These are phyloP conservation scores for Neurospora sp. DNA, from an alignment of 2,329 filamentous ascomycete genomes.

Conservation along the genomic window DNA sequence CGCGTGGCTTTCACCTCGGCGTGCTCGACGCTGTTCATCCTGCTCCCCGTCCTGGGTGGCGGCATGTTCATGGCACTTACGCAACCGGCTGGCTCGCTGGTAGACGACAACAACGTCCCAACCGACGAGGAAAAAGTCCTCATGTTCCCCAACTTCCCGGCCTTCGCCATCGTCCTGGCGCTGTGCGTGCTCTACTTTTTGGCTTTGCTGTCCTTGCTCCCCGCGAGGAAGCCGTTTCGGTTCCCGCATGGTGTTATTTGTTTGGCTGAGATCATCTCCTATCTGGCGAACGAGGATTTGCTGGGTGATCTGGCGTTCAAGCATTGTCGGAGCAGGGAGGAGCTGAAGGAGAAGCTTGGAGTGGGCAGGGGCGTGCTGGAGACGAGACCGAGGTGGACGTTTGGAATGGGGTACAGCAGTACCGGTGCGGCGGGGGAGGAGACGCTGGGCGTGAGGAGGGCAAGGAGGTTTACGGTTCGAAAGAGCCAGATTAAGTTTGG, in stretches of 20 bases:
- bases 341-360: constrained; percentile 61
- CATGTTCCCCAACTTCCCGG: constrained; percentile 65
- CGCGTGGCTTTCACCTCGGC: constrained; percentile 54
- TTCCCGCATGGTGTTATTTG: constrained; percentile 66
- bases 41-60: constrained; percentile 58
- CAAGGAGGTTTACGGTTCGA: constrained; percentile 32
- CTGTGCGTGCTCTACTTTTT: constrained; percentile 61
- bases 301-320: constrained; percentile 65
- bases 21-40: constrained; percentile 47
- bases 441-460: constrained; percentile 33
- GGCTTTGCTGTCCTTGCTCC: constrained; percentile 53
- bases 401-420: constrained; percentile 31
- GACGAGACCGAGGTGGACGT: constrained; percentile 43
- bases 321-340: constrained; percentile 51
- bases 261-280: constrained; percentile 68
- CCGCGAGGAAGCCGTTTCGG: constrained; percentile 48
- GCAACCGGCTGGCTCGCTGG: constrained; percentile 22
- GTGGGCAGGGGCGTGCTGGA: constrained; percentile 31
- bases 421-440: constrained; percentile 23
- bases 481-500: constrained; percentile 21
- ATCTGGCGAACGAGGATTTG: constrained; percentile 64
- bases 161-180: constrained; percentile 63
- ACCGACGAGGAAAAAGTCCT: constrained; percentile 33
- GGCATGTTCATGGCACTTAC: constrained; percentile 68
- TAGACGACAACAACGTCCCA: neutral